Base-by-base conservation (phyloP, 2,329 filamentous ascomycete genomes). In the Basipetospora chlamydospora region DNA sequence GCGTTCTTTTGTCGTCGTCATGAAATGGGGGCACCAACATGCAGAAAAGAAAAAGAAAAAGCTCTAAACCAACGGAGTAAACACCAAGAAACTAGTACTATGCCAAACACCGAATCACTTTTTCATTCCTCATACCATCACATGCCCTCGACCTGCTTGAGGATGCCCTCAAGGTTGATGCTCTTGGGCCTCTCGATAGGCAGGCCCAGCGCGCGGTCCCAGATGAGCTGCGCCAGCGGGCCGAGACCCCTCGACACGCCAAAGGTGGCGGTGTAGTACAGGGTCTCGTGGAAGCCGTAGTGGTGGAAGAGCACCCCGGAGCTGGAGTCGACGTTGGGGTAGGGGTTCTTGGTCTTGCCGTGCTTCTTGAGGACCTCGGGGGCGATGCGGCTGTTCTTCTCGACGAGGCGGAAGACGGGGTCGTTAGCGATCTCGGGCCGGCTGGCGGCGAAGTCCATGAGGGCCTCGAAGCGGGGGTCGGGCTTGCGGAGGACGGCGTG, bases 171-270 rank as follows among this genome's bases (percentile, higher is more conserved):
- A 39, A 98, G 66, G 61, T 94, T 90, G 55, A 96, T 93, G 60
- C 84, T 93, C 81, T 98, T 98, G 34, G 90, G 90, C 43, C 88
- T 71, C 75, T 98, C 90, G 52, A 98, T 98, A 9, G 90, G 90
- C 54, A 96, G 66, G 37, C 90, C 90, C 43, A 98, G 62, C 12
- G 87, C 87, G 34, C 90, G 75, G 57, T 96, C 88, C 90, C 90
- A 96, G 55, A 98, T 80, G 44, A 98, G 69, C 60, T 98, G 90
- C 29, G 86, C 86, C 33, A 98, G 68, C 16, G 90, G 90, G 6
- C 90, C 90, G 12, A 98, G 66, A 37, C 76, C 76, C 47, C 76
- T 63, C 41, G 71, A 77, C 10, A 80, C 76, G 42, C 76, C 77
- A 44, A 80, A 80, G 0, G 76, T 80, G 40, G 73, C 76, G 4